These are phyloP conservation scores for Starmerella floris DNA, from an alignment of 805 yeast species.

Conservation along the genomic window DNA sequence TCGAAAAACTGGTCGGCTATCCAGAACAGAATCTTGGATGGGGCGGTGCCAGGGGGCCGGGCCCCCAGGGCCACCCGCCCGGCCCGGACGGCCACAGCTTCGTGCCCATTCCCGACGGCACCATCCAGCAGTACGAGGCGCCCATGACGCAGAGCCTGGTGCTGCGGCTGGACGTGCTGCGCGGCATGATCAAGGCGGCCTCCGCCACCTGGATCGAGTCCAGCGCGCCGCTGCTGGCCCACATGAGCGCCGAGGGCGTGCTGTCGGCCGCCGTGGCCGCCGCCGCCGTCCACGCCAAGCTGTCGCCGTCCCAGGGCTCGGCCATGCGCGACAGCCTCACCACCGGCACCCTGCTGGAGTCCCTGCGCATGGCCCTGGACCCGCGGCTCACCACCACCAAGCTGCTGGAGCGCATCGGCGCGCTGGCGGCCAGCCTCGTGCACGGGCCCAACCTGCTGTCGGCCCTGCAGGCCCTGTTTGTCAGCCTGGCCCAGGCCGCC, in stretches of 20 bases:
- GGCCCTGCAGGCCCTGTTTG: constrained; percentile 16
- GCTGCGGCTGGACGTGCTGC: constrained; percentile 11
- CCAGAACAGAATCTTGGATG: too few relatives aligned
- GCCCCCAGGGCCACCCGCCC: too few relatives aligned
- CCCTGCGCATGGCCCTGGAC: constrained; percentile 9
- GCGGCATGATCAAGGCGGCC: constrained; percentile 12
- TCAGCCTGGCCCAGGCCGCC: constrained; percentile 13
- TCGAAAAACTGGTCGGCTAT: too few relatives aligned
- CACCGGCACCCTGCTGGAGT: constrained; percentile 13
- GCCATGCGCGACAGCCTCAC: constrained; percentile 5
- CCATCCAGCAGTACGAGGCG: constrained; percentile 2
- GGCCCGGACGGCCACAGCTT: background rate
- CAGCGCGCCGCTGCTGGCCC: constrained; percentile 5
- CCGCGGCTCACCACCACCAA: constrained; percentile 3
- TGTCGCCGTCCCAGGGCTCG: constrained; percentile 3
- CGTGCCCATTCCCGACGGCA: constrained; percentile 1
- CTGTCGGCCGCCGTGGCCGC: constrained; percentile 16
- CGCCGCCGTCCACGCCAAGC: constrained; percentile 16
- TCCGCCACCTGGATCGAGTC: constrained; percentile 12
- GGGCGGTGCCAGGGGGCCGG: too few relatives aligned
- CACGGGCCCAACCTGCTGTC: constrained; percentile 17
- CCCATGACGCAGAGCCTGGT: constrained; percentile 12
- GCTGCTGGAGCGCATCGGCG: constrained; percentile 15
- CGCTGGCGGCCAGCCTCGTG: constrained; percentile 16
- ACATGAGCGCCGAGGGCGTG: constrained; percentile 12